phyloP scores from a whole-genome alignment of 208 protist genomes.

The Herpetomonas tarakana region DNA sequence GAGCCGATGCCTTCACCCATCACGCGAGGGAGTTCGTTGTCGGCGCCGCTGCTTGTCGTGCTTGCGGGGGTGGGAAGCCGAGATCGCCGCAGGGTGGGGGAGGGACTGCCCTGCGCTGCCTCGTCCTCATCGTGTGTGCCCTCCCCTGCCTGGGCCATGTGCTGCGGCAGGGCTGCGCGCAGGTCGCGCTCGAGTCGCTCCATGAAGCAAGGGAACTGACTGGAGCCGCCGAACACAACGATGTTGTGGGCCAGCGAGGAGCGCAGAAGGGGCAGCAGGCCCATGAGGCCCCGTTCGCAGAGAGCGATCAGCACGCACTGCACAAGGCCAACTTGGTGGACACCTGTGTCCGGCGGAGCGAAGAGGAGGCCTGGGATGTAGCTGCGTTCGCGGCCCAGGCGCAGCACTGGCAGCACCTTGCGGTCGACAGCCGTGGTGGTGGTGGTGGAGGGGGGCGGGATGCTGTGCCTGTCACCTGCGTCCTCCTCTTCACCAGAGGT shows the following conservation, averaged over 20 bases:
- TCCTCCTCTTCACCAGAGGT: neutral
- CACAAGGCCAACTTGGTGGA: conserved; percentile 54
- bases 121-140: too few species aligned
- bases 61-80: too few species aligned
- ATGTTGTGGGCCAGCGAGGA: conserved; percentile 32
- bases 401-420: conserved; percentile 25
- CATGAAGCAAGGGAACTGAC: conserved; percentile 30
- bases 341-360: conserved; percentile 52
- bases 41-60: too few species aligned
- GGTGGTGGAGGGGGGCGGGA: neutral
- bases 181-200: conserved; percentile 48
- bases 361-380: conserved; percentile 83
- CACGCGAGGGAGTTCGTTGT: neutral
- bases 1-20: neutral
- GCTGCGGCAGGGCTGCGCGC: too few species aligned
- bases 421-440: conserved; percentile 9
- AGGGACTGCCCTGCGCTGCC: too few species aligned
- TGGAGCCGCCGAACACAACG: conserved; percentile 54
- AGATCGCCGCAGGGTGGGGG: too few species aligned
- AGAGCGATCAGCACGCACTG: conserved; percentile 43
- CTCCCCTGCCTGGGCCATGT: too few species aligned
- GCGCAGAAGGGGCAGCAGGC: conserved; percentile 31
- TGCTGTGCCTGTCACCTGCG: too few species aligned
- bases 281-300: conserved; percentile 36
- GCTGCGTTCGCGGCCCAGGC: conserved; percentile 66